Conservation (phyloP, 805 yeast species). For the Starmerella powellii region DNA sequence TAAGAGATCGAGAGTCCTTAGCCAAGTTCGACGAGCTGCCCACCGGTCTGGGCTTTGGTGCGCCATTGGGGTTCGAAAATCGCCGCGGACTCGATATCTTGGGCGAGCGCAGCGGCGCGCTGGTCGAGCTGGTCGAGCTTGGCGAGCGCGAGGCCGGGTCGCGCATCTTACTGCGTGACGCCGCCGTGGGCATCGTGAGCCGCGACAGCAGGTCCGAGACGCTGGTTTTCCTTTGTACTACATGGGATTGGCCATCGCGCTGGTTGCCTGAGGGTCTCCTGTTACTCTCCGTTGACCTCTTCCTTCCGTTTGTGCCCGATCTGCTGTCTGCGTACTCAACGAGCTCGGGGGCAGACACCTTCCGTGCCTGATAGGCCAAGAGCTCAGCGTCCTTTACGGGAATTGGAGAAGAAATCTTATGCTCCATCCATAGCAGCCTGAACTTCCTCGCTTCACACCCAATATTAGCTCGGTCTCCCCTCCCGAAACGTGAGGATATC, state of each 20-base stretch:
- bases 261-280: no score
- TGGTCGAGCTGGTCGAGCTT: not conserved
- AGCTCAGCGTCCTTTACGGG: not conserved
- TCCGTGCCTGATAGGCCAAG: constrained; percentile 1
- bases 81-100: not conserved
- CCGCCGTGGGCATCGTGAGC: constrained; percentile 26
- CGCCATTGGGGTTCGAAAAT: no score
- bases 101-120: not conserved
- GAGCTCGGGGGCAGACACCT: no score
- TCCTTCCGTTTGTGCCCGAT: no score
- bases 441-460: not conserved
- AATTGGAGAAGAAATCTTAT: not conserved
- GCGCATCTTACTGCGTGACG: constrained; percentile 23
- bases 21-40: no score
- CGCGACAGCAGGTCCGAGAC: constrained; percentile 27
- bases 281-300: no score
- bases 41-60: no score
- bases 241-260: no score
- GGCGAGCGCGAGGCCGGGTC: not conserved
- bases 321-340: no score
- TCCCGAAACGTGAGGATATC: no score
- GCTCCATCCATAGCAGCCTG: no score
- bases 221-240: constrained; percentile 16
- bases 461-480: not conserved
- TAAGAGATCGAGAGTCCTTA: no score